These are phyloP conservation scores for Ananas comosus DNA, from an alignment of 176 grass and related monocot genomes.

Conservation along the genomic window DNA sequence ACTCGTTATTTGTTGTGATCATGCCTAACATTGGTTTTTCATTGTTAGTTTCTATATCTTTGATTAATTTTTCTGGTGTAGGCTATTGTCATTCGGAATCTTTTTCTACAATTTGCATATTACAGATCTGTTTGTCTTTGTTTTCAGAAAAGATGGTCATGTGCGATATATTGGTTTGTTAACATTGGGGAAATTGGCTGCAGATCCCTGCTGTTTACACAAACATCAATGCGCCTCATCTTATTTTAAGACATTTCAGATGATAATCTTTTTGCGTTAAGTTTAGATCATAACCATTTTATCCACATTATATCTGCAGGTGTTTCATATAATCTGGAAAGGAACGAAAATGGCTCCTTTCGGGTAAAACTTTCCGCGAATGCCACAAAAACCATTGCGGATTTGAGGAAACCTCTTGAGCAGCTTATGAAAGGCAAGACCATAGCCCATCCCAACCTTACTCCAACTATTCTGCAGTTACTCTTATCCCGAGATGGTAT, in stretches of 20 bases:
- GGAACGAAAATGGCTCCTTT: slow-evolving; percentile 49
- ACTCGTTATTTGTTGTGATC: not conserved
- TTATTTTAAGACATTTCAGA: not conserved
- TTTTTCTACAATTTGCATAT: too few relatives aligned
- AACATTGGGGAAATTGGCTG: too few relatives aligned
- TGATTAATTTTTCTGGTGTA: not conserved
- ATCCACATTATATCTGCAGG: slow-evolving; percentile 30
- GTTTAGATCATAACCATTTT: not conserved
- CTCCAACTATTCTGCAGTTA: slow-evolving; percentile 40
- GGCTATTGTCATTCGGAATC: too few relatives aligned
- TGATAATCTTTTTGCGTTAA: not conserved
- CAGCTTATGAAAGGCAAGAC: slow-evolving; percentile 78
- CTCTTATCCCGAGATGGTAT: slow-evolving; percentile 67
- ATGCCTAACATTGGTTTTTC: too few relatives aligned
- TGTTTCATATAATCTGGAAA: slow-evolving; percentile 61
- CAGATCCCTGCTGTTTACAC: too few relatives aligned
- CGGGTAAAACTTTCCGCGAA: slow-evolving; percentile 58
- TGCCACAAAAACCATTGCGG: slow-evolving; percentile 84
- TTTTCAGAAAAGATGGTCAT: too few relatives aligned
- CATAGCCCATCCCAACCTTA: slow-evolving; percentile 59
- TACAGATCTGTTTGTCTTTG: too few relatives aligned
- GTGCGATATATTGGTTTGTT: too few relatives aligned
- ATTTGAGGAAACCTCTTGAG: slow-evolving; percentile 70
- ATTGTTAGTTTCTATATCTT: not conserved
- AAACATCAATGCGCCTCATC: too few relatives aligned